Percentiles rank a stretch among this genome's conserved stretches.
Evolutionary conservation across 78 protist genomes (phyloP).

Genomic region (Dictyostelium firmibasis): DNA sequence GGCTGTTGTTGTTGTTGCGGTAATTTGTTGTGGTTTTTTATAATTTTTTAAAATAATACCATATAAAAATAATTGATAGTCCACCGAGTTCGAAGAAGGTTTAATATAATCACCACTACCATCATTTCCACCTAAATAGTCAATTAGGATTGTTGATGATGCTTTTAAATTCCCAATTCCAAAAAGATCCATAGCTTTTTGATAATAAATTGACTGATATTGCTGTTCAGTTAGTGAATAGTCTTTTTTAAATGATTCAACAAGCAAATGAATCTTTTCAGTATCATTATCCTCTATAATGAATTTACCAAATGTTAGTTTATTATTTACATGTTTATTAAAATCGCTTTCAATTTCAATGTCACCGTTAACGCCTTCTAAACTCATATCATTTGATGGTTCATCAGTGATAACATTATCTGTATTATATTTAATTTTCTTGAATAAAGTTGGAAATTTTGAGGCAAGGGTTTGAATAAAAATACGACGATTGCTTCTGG

Average conservation of each 20-base stretch:
- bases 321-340: not conserved
- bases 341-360: not conserved
- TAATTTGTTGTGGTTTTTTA: not conserved
- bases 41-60: not conserved
- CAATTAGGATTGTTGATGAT: not conserved
- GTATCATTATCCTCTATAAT: not conserved
- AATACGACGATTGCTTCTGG: not conserved
- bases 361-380: not conserved
- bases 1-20: not conserved
- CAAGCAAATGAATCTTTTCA: not conserved
- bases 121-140: not conserved
- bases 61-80: not conserved
- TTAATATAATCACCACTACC: not conserved
- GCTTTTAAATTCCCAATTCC: not conserved
- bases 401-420: not conserved
- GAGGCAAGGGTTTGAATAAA: not conserved
- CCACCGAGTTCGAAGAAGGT: not conserved
- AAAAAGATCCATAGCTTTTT: conserved; percentile 6
- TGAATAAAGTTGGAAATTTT: not conserved
- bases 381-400: not conserved
- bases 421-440: not conserved
- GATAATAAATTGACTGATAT: not conserved
- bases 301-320: not conserved
- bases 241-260: not conserved
- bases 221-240: not conserved